phyloP scores from a whole-genome alignment of 768 basidiomycete species.

The Amanita pseudoporphyria region DNA sequence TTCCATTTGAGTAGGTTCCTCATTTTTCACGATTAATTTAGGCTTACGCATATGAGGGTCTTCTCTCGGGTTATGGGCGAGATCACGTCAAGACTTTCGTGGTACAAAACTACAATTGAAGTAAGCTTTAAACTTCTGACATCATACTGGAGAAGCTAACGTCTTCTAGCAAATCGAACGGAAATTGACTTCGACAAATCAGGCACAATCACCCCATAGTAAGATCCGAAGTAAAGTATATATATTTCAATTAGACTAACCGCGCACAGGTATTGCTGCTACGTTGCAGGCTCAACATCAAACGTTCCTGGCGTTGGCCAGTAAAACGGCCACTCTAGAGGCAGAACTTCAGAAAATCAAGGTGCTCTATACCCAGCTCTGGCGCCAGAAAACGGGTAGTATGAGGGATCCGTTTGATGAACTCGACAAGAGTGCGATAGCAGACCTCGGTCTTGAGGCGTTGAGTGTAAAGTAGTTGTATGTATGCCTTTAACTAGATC shows the following conservation, averaged over 20 bases:
- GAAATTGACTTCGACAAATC: constrained; percentile 56
- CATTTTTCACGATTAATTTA: neutral
- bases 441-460: constrained; percentile 33
- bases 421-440: constrained; percentile 18
- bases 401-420: constrained; percentile 74
- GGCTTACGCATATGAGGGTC: constrained; percentile 35
- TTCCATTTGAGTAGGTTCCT: constrained; percentile 66
- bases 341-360: constrained; percentile 73
- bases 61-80: constrained; percentile 64
- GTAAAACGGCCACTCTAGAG: constrained; percentile 65
- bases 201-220: constrained; percentile 76
- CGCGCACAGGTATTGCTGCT: constrained; percentile 49
- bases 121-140: constrained; percentile 23
- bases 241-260: constrained; percentile 2
- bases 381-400: constrained; percentile 74
- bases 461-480: constrained; percentile 27
- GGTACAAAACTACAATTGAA: constrained; percentile 79
- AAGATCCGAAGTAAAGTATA: constrained; percentile 9
- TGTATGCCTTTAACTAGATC: too few relatives aligned
- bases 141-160: neutral
- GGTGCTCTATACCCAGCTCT: constrained; percentile 63
- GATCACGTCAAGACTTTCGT: constrained; percentile 60
- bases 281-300: constrained; percentile 75
- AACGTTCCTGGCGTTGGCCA: constrained; percentile 68
- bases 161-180: constrained; percentile 67